Base-by-base conservation (phyloP, 805 yeast species). In the Myxozyma neglecta region DNA sequence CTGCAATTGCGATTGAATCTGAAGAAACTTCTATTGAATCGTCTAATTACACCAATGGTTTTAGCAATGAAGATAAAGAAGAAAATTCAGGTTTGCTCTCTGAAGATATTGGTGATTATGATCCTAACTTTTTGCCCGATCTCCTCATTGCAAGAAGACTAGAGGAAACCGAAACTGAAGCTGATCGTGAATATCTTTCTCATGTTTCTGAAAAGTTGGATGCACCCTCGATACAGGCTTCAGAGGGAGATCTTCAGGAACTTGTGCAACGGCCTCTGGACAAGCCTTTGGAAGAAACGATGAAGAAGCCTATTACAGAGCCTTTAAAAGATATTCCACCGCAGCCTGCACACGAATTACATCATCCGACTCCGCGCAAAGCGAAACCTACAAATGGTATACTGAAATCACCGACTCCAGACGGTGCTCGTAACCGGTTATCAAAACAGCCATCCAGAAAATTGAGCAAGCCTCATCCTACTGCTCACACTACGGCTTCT, bases 361-460 rank as follows among this genome's bases (percentile, higher is more conserved):
- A 34, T 11, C 65, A 61, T 43, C 65, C 61, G 3, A 45, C 43
- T 6, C 65, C 65, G 13, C 52, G 53, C 7, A 49, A 20, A 32
- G 56, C 53, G 36, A 36, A 20, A 16, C 53, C 55, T 4, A 16
- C 44, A 14, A 43, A 50, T 18, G 49, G 49, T 24, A 47, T 60
- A 13, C 47, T 54, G 18, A 55, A 45, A 16, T 36, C 49, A 3
- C 16, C 63, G 8, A 43, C 63, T 36, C 55, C 58, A 8, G 54
- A 51, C 20, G 36, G 49, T 5, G 40, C n/a, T 32, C 48, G 50
- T 35, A 44, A 14, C 29, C 40, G 42, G 20, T 10, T 9, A 4
- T 39, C 55, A 18, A 51, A 29, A 14, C 52, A 48, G 40, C 45
- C 53, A 6, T 6, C 45, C 3, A 36, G 16, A 3, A 36, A 14